phyloP scores from a whole-genome alignment of 2,329 filamentous ascomycete genomes.

The Pestalotiopsis sp. region DNA sequence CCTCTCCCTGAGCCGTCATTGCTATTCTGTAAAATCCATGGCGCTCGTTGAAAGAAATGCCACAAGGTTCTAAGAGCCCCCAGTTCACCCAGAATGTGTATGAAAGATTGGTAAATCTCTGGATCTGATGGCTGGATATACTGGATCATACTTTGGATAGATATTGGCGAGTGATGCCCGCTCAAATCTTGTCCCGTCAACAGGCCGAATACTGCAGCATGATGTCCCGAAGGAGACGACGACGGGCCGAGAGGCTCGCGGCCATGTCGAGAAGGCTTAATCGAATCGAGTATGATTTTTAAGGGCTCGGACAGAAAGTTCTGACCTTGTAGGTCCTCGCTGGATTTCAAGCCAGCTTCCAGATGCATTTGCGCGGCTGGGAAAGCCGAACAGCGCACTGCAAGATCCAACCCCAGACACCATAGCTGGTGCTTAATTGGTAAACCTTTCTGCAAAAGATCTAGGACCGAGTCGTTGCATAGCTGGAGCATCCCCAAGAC shows the following conservation, averaged over 20 bases:
- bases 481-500: slow-evolving; percentile 32
- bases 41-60: slow-evolving; percentile 17
- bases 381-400: slow-evolving; percentile 23
- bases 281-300: background rate
- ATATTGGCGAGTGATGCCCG: slow-evolving; percentile 9
- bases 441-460: slow-evolving; percentile 27
- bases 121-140: background rate
- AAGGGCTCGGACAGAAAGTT: background rate
- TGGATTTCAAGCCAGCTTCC: slow-evolving; percentile 1
- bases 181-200: slow-evolving; percentile 25
- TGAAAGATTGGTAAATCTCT: background rate
- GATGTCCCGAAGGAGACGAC: background rate
- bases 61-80: slow-evolving; percentile 32
- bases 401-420: slow-evolving; percentile 32
- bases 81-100: slow-evolving; percentile 26
- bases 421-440: slow-evolving; percentile 31
- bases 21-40: background rate
- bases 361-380: slow-evolving; percentile 21
- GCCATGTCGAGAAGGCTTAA: background rate
- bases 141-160: background rate
- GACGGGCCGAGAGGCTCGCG: background rate
- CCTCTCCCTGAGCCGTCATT: background rate
- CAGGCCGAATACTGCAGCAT: slow-evolving; percentile 22
- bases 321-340: background rate
- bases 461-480: slow-evolving; percentile 43